Evolutionary conservation across 2,329 filamentous ascomycete genomes (phyloP).

Genomic region (Periconia macrospinosa): DNA sequence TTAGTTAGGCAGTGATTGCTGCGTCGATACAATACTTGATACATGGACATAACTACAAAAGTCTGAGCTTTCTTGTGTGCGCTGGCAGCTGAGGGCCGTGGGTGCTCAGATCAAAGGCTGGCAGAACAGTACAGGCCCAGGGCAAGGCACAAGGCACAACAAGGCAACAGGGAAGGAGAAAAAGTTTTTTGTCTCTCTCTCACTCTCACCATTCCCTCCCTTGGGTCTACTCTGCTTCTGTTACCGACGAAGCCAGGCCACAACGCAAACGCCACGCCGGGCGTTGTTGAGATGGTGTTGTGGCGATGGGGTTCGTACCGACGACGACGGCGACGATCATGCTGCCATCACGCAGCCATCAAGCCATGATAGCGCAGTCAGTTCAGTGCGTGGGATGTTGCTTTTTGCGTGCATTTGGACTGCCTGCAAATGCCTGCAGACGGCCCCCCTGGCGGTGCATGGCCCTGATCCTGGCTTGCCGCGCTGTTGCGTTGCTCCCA

Average conservation of each 20-base stretch:
- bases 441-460: too few relatives aligned
- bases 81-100: background rate
- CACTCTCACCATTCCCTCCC: too few relatives aligned
- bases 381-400: background rate
- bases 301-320: background rate
- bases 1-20: too few relatives aligned
- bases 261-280: background rate
- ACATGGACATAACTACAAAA: background rate
- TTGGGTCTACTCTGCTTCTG: background rate
- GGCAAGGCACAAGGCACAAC: background rate
- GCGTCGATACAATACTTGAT: too few relatives aligned
- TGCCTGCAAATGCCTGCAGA: background rate
- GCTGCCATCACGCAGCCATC: background rate
- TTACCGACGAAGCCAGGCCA: too few relatives aligned
- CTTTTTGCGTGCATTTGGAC: background rate
- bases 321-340: background rate
- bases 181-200: background rate
- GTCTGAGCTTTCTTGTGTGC: background rate
- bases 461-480: too few relatives aligned
- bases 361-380: background rate
- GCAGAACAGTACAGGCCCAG: too few relatives aligned
- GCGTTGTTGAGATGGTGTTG: background rate
- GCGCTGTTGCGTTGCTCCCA: too few relatives aligned
- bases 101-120: background rate
- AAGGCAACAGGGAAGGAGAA: background rate